Base-by-base conservation (phyloP, 306 rosid genomes). In the Cucurbita pepo region DNA sequence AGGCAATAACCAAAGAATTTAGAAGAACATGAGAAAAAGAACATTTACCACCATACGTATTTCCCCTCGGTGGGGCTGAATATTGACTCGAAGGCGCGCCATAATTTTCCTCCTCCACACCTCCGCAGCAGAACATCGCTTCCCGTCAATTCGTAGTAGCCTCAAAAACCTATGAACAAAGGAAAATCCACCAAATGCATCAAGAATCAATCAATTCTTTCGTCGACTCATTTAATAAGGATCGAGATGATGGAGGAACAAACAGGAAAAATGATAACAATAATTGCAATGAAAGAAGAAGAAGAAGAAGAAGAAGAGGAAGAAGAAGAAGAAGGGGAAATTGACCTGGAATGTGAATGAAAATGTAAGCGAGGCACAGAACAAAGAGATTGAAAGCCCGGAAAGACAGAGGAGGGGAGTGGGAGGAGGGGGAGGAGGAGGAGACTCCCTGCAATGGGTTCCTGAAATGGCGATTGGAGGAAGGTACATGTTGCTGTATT, bases 41-140 rank as follows among this genome's bases (percentile, higher is more conserved):
- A 0, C 52, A 50, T 18, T 51, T 71, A 71, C 62, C 78, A 60
- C 88, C 85, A 30, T 86, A 86, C 34, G 90, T 36, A 67, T 64
- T 82, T 58, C 83, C 92, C 81, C 84, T 73, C 15, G 86, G 77
- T 40, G 88, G 94, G 79, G 88, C 88, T 56, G 77, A 45, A 76
- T 77, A 76, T 80, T 84, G 87, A 73, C 57, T 86, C 10, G 90
- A 81, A 18, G 88, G 90, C 56, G 88, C 87, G 15, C 87, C 88
- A 36, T 50, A 78, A 79, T 40, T 76, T 62, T 88, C 94, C 77
- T 88, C 94, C 80, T 88, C 94, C 64, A 78, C 80, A 57, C 87
- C 90, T 79, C 90, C 90, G 38, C 94, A 88, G 83, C 94, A 88
- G 80, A 84, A 81, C 94, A 88, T 88, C 69, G 79, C 87, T 88